Percentiles rank a stretch among this genome's conserved stretches.
phyloP scores from a whole-genome alignment of 1,139 yeast genomes.

The Diutina mesorugosa region DNA sequence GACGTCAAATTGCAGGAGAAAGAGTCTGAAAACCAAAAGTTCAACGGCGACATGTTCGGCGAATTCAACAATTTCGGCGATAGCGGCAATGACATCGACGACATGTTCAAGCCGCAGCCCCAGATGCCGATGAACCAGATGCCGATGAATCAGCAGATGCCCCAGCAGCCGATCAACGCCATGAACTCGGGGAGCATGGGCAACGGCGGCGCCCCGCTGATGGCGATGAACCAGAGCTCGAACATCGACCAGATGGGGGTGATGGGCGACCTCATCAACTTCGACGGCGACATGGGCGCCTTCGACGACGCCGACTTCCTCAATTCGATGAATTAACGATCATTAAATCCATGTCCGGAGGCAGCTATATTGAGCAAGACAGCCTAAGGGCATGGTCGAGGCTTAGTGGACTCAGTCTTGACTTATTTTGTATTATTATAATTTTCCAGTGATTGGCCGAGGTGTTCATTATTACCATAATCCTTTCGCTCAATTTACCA shows the following conservation, averaged over 20 bases:
- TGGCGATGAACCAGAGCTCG: neutral
- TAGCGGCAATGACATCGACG: neutral
- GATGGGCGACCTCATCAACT: slow-evolving; percentile 1
- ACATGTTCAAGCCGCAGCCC: neutral
- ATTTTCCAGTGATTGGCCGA: too few relatives aligned
- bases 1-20: neutral
- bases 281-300: neutral
- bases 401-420: too few relatives aligned
- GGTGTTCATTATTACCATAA: neutral
- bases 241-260: neutral
- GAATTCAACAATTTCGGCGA: neutral
- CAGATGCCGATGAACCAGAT: neutral
- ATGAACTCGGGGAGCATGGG: too few relatives aligned
- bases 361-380: too few relatives aligned
- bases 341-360: too few relatives aligned
- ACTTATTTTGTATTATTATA: too few relatives aligned
- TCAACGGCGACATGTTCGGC: neutral
- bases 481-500: neutral
- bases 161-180: neutral
- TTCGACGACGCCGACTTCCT: slow-evolving; percentile 1
- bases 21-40: neutral
- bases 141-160: neutral
- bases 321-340: neutral
- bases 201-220: neutral
- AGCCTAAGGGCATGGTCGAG: too few relatives aligned